These are phyloP conservation scores for Tardiomyces depauwii DNA, from an alignment of 1,139 yeast genomes.

Conservation along the genomic window DNA sequence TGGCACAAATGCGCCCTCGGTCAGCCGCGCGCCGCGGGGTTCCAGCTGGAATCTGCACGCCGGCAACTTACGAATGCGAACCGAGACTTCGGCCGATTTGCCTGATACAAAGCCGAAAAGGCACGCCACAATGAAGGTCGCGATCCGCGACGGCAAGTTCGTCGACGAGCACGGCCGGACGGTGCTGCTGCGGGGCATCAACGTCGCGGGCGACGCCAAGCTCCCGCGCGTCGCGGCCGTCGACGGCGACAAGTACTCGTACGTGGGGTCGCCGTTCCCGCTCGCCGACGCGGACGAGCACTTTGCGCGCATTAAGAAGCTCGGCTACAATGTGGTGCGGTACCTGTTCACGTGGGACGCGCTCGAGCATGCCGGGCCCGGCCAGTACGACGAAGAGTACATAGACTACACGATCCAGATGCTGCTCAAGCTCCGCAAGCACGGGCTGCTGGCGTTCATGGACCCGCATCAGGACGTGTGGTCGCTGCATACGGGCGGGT, in stretches of 20 bases:
- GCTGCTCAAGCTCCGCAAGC: slow-evolving; percentile 42
- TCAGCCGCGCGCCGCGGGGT: too few relatives aligned
- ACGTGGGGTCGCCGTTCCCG: slow-evolving; percentile 72
- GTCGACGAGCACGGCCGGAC: slow-evolving; percentile 49
- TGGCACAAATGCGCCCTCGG: too few relatives aligned
- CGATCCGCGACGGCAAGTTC: slow-evolving; percentile 38
- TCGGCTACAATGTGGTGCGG: slow-evolving; percentile 74
- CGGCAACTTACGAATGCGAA: too few relatives aligned
- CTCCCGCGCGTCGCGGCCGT: slow-evolving; percentile 49
- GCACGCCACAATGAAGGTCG: not conserved
- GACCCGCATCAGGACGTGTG: slow-evolving; percentile 93
- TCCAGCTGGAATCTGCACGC: too few relatives aligned
- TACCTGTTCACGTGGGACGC: slow-evolving; percentile 83
- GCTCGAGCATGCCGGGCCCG: slow-evolving; percentile 82
- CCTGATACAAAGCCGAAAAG: not conserved
- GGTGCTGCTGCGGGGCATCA: slow-evolving; percentile 66
- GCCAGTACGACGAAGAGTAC: slow-evolving; percentile 65
- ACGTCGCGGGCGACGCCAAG: slow-evolving; percentile 68
- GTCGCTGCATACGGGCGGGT: slow-evolving; percentile 80
- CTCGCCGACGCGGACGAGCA: slow-evolving; percentile 61
- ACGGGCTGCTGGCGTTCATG: slow-evolving; percentile 66
- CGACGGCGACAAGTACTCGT: slow-evolving; percentile 61
- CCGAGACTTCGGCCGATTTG: too few relatives aligned
- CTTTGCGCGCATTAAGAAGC: slow-evolving; percentile 50
- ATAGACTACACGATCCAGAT: slow-evolving; percentile 59